phyloP scores from a whole-genome alignment of 2,329 filamentous ascomycete genomes.

The Fusarium proliferatum region DNA sequence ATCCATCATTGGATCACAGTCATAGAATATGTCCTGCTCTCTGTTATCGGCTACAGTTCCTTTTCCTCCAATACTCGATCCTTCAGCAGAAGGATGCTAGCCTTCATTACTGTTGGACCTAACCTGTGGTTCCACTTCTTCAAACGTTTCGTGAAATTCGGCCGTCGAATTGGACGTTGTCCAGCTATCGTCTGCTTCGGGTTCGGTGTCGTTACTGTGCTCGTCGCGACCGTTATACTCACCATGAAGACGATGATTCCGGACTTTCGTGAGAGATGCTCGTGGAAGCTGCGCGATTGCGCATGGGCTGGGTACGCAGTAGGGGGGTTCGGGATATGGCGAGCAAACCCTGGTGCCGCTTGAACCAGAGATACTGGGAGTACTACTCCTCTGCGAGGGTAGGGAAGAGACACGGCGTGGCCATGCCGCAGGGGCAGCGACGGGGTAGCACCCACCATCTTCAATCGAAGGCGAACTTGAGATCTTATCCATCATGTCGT shows the following conservation, averaged over 20 bases:
- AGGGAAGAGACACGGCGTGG: slow-evolving; percentile 59
- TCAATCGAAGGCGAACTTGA: slow-evolving; percentile 99
- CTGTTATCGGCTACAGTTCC: not conserved
- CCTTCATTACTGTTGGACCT: slow-evolving; percentile 11
- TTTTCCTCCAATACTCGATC: not conserved
- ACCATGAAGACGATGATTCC: slow-evolving; percentile 62
- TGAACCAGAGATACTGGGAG: slow-evolving; percentile 39
- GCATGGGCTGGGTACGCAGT: slow-evolving; percentile 41
- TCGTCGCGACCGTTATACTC: slow-evolving; percentile 54
- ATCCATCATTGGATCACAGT: slow-evolving; percentile 19
- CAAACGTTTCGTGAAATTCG: slow-evolving; percentile 19
- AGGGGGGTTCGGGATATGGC: slow-evolving; percentile 55
- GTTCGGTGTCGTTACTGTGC: slow-evolving; percentile 47
- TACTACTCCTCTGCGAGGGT: slow-evolving; percentile 49
- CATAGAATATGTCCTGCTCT: slow-evolving; percentile 33
- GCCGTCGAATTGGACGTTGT: slow-evolving; percentile 15
- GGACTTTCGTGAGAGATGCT: slow-evolving; percentile 24
- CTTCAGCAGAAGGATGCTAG: slow-evolving; percentile 37
- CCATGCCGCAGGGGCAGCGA: slow-evolving; percentile 53
- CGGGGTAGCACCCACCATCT: slow-evolving; percentile 85
- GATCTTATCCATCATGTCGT: slow-evolving; percentile 98
- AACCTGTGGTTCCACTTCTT: not conserved
- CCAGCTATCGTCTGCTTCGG: slow-evolving; percentile 13
- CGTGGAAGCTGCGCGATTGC: slow-evolving; percentile 35
- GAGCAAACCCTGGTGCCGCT: slow-evolving; percentile 48